Base-by-base conservation (phyloP, 2,329 filamentous ascomycete species). In the Fusarium newnesense region DNA sequence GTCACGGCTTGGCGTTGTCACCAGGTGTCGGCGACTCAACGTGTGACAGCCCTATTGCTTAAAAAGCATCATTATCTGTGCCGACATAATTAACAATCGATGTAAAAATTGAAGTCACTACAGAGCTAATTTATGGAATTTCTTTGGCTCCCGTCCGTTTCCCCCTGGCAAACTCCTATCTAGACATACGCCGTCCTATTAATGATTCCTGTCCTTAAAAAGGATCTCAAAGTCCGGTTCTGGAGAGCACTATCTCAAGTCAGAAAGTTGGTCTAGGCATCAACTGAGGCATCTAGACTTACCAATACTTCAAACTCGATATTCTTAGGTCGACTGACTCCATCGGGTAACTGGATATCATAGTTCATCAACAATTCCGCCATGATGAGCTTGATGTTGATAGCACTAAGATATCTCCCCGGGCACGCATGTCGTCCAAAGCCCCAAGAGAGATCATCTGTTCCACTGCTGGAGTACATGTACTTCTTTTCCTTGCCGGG, bases 351-450 rank as follows among this genome's bases (percentile, higher is more conserved):
- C 30, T 64, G 69, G 2, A 72, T 60, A 3, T 76, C 71, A 7
- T 72, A 76, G 49, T 76, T 70, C 26, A 70, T 63, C 36, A 76
- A 30, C 1, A 76, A 44, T 21, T 76, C 67, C 0, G 66, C 69
- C 36, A 76, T 43, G 37, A 76, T 69, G 6, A 76, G 61, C 42
- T 76, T 76, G 16, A 76, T 74, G 21, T 76, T 73, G 2, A 72
- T 61, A 2, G 59, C 62, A 2, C 71, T 73, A 0, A 76, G 40
- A 19, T 74, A 76, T 0, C 74, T 58, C 0, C 74, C 74, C 0
- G 74, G 74, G 12, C 74, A 76, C 1, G 74, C 74, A 24, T 76
- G 65, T 11, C 72, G 57, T 0, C 74, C 74, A 10, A 66, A 72
- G 0, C 74, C 74, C 58, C 72, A 76, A 0, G 57, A 62, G 4